Percentiles rank a stretch among this genome's conserved stretches.
Conservation (phyloP, 2,329 filamentous ascomycete species). For the Balansia obtecta region DNA sequence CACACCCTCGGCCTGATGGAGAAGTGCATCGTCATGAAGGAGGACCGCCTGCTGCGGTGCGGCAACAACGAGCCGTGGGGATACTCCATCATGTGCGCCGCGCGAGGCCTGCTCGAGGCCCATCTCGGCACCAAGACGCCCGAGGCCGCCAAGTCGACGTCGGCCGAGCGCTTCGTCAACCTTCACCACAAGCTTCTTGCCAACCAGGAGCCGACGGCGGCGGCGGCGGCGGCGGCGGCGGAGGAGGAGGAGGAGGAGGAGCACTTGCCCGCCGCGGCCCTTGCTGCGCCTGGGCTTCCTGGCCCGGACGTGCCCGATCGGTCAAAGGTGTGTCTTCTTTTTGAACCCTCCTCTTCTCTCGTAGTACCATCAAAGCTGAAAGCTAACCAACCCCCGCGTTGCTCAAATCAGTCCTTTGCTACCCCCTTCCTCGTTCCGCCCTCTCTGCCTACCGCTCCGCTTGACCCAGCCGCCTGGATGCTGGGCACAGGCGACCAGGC, state of each 20-base stretch:
- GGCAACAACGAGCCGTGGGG: slow-evolving; percentile 54
- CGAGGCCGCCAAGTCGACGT: slow-evolving; percentile 44
- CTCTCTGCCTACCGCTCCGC: slow-evolving; percentile 20
- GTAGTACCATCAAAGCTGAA: no score
- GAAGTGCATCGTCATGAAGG: slow-evolving; percentile 47
- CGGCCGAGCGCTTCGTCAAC: slow-evolving; percentile 46
- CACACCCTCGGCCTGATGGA: slow-evolving; percentile 50
- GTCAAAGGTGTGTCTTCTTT: no score
- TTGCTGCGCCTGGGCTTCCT: slow-evolving; percentile 14
- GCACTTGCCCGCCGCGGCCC: no score
- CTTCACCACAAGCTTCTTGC: slow-evolving; percentile 45
- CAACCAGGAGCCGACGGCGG: slow-evolving; percentile 42
- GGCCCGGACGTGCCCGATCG: slow-evolving; percentile 24
- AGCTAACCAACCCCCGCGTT: no score
- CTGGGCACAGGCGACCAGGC: slow-evolving; percentile 19
- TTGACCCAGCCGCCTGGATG: slow-evolving; percentile 23
- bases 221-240: no score
- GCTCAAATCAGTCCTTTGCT: slow-evolving; percentile 22
- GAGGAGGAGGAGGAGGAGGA: no score
- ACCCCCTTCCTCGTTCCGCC: slow-evolving; percentile 28
- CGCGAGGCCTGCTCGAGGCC: slow-evolving; percentile 44
- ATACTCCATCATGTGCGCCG: slow-evolving; percentile 51
- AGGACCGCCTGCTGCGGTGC: slow-evolving; percentile 46
- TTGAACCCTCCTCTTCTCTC: no score
- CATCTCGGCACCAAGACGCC: slow-evolving; percentile 45